Evolutionary conservation across 805 yeast species (phyloP).

Genomic region (Blastobotrys muscicola): DNA sequence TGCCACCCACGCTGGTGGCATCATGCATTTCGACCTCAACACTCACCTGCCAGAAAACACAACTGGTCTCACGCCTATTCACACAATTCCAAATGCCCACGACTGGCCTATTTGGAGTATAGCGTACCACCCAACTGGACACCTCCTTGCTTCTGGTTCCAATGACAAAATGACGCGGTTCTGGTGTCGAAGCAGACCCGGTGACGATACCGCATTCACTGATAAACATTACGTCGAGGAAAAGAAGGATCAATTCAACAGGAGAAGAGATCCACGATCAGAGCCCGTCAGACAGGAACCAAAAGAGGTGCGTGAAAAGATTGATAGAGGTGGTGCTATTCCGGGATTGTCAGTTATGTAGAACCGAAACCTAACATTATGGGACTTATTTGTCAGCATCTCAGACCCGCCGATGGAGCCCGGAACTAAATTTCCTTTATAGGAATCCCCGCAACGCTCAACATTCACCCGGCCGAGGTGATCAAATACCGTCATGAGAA

Average conservation of each 20-base stretch:
- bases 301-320: constrained; percentile 6
- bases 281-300: constrained; percentile 1
- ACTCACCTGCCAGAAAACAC: constrained; percentile 23
- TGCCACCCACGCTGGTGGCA: constrained; percentile 84
- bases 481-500: too few relatives aligned
- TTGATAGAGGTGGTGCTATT: background rate
- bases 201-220: constrained; percentile 71
- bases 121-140: constrained; percentile 93
- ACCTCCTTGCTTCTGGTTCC: constrained; percentile 82
- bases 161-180: constrained; percentile 87
- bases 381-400: too few relatives aligned
- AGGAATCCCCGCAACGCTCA: too few relatives aligned
- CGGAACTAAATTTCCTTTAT: too few relatives aligned
- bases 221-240: constrained; percentile 54
- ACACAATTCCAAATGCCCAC: constrained; percentile 78
- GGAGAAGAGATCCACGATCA: constrained; percentile 24
- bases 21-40: constrained; percentile 66
- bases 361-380: too few relatives aligned
- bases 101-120: constrained; percentile 85
- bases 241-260: constrained; percentile 30
- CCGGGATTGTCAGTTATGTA: background rate
- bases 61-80: constrained; percentile 26
- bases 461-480: too few relatives aligned
- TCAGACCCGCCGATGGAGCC: too few relatives aligned
- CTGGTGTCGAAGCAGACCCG: constrained; percentile 91